Evolutionary conservation across 2,329 filamentous ascomycete species (phyloP).

Genomic region (Cytospora schulzeri): DNA sequence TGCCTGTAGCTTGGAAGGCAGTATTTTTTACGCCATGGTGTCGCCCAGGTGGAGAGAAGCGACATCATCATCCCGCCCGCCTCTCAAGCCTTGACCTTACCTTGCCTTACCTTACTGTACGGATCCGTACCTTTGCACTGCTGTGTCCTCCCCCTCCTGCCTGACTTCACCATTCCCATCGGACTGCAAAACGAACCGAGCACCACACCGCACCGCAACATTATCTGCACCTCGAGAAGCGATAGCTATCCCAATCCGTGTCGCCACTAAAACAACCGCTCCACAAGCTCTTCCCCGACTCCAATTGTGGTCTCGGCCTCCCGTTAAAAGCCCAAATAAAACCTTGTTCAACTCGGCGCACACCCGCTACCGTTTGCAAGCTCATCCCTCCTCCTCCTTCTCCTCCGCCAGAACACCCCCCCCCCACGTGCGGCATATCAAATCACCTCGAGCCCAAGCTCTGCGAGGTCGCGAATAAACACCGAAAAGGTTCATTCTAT

Average conservation of each 20-base stretch:
- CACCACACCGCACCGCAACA: slow-evolving; percentile 1
- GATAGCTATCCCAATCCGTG: slow-evolving; percentile 1
- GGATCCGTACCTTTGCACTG: neutral
- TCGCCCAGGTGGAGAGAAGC: neutral
- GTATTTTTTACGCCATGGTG: neutral
- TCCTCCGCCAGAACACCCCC: slow-evolving; percentile 1
- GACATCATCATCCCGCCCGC: slow-evolving; percentile 22
- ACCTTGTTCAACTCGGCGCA: neutral
- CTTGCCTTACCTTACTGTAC: too few relatives aligned
- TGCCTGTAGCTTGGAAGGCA: slow-evolving; percentile 5
- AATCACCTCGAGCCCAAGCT: slow-evolving; percentile 15
- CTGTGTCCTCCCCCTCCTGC: neutral
- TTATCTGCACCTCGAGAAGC: neutral
- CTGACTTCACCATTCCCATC: neutral
- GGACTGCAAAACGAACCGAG: neutral
- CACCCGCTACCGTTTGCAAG: neutral
- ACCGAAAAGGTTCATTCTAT: neutral
- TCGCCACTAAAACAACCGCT: neutral
- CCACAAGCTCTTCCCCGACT: neutral
- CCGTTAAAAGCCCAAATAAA: neutral
- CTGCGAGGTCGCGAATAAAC: slow-evolving; percentile 3
- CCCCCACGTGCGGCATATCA: slow-evolving; percentile 1
- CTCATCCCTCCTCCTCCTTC: neutral
- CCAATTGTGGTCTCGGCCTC: neutral
- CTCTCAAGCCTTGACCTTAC: neutral